These are phyloP conservation scores for Polytolypa hystricis DNA, from an alignment of 2,329 filamentous ascomycete genomes.

Conservation along the genomic window DNA sequence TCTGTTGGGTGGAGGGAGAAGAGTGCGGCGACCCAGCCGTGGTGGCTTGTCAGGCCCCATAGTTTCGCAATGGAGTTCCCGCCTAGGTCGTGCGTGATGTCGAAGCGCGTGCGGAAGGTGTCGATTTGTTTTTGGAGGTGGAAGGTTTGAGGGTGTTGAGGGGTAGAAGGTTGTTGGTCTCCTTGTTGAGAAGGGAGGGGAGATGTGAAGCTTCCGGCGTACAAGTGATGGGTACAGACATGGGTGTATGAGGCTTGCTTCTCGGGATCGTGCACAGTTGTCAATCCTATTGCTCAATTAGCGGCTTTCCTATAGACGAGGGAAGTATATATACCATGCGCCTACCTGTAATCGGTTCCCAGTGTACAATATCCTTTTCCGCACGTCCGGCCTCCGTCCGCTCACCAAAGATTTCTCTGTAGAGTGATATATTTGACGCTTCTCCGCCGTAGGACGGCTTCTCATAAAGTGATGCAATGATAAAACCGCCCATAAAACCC, in stretches of 20 bases:
- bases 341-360: slow-evolving; percentile 26
- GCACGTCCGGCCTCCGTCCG: not conserved
- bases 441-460: too few species aligned
- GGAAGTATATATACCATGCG: not conserved
- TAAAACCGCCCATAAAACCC: too few species aligned
- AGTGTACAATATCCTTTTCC: slow-evolving; percentile 5
- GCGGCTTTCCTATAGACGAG: too few species aligned
- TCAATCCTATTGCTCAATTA: slow-evolving; percentile 4
- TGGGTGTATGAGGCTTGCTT: not conserved
- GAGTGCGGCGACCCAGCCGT: slow-evolving; percentile 38
- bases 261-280: not conserved
- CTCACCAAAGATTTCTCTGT: not conserved
- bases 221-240: not conserved
- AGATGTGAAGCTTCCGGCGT: not conserved
- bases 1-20: slow-evolving; percentile 46
- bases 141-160: slow-evolving; percentile 6
- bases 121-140: slow-evolving; percentile 23
- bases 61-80: slow-evolving; percentile 39
- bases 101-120: slow-evolving; percentile 33
- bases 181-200: not conserved
- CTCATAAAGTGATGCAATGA: too few species aligned
- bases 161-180: not conserved
- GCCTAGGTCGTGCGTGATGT: slow-evolving; percentile 39
- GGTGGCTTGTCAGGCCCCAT: slow-evolving; percentile 39
- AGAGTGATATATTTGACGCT: not conserved